A percentile compares a stretch with the other conserved stretches of the same genome.
phyloP scores from a whole-genome alignment of 129 eudicot species.

The Ambrosia artemisiifolia region DNA sequence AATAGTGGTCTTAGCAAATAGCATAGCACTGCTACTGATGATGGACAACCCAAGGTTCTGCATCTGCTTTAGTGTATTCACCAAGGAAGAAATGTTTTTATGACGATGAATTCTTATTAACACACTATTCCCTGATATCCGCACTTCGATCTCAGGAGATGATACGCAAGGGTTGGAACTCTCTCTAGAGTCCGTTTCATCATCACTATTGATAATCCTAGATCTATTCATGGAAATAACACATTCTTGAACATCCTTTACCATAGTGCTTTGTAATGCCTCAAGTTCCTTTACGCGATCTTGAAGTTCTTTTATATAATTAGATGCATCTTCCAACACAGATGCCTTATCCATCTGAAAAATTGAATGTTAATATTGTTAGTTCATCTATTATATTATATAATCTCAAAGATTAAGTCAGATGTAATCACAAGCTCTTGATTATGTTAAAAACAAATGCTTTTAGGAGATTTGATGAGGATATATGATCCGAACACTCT shows the following conservation, averaged over 20 bases:
- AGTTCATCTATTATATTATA: not conserved
- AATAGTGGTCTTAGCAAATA: slow-evolving; percentile 36
- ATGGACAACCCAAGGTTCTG: slow-evolving; percentile 44
- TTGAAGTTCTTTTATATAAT: slow-evolving; percentile 51
- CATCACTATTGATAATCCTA: slow-evolving; percentile 11
- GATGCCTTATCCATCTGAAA: slow-evolving; percentile 62
- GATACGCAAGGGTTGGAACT: not conserved
- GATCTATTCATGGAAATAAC: slow-evolving; percentile 27
- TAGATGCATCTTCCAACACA: slow-evolving; percentile 45
- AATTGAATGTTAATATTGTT: not conserved
- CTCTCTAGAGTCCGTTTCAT: slow-evolving; percentile 13
- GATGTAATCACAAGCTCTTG: not conserved
- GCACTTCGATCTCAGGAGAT: slow-evolving; percentile 38
- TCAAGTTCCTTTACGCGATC: slow-evolving; percentile 42
- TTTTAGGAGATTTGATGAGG: not conserved
- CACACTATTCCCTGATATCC: slow-evolving; percentile 28
- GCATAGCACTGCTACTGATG: slow-evolving; percentile 31
- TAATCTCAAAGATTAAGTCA: not conserved
- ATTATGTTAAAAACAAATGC: not conserved
- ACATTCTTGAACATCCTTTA: slow-evolving; percentile 27
- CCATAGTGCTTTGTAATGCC: slow-evolving; percentile 13
- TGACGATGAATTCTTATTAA: slow-evolving; percentile 42
- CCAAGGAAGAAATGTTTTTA: slow-evolving; percentile 26
- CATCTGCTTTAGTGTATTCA: slow-evolving; percentile 30
- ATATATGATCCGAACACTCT: too few relatives aligned